Percentiles rank a stretch among this genome's conserved stretches.
These are phyloP conservation scores for Tuber umbilicatum DNA, from an alignment of 495 filamentous ascomycete genomes.

Conservation along the genomic window DNA sequence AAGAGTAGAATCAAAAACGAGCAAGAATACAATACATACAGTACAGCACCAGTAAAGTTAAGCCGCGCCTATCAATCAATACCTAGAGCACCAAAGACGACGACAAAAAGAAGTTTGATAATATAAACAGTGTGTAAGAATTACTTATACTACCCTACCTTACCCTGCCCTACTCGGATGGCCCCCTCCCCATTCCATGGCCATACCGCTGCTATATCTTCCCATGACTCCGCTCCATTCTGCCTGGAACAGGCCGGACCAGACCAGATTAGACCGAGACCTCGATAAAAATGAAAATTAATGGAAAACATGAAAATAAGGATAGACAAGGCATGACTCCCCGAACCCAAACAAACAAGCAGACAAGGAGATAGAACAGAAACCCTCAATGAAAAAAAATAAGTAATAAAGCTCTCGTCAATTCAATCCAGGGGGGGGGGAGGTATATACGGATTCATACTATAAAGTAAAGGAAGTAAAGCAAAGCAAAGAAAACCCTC, in stretches of 20 bases:
- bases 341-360: conserved; percentile 12
- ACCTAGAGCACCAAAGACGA: neutral
- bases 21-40: neutral
- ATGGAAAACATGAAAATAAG: neutral
- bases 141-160: neutral
- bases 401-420: conserved; percentile 5
- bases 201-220: neutral
- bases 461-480: neutral
- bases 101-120: neutral
- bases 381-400: conserved; percentile 26
- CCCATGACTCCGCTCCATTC: neutral
- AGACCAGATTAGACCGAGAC: neutral
- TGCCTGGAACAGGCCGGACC: neutral
- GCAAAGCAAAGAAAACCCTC: conserved; percentile 9
- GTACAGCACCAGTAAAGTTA: neutral
- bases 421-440: neutral
- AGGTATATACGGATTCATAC: conserved; percentile 11
- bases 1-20: neutral
- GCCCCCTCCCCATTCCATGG: neutral
- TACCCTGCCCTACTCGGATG: neutral
- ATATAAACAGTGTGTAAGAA: neutral
- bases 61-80: neutral
- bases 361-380: neutral
- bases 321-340: neutral
- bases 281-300: conserved; percentile 11